Base-by-base conservation (phyloP, 805 yeast genomes). In the Blastobotrys attinorum region DNA sequence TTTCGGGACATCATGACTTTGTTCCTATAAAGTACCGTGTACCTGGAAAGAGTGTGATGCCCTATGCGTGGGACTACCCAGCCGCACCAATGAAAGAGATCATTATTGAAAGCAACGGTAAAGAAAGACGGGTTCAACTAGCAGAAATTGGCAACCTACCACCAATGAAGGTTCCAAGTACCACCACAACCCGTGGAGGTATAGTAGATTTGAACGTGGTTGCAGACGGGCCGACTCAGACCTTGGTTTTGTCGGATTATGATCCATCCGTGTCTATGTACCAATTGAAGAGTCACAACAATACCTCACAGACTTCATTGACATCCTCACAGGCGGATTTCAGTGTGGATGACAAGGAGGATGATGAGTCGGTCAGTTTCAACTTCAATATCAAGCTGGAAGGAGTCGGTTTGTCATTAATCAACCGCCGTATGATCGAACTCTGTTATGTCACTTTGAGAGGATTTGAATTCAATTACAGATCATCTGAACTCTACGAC, bases 11-110 rank as follows among this genome's bases (percentile, higher is more conserved):
- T 39, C 67, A 70, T 2, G 72, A 73, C 10, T 89, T 82, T 63
- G 79, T 77, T 49, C 96, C 97, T 0, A 71, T 87, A 8, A 78
- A 72, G 55, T 92, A 90, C 60, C 74, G 77, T 37, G 72, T 94
- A 10, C 97, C 97, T 0, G 79, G 95, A 1, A 78, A 77, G 56
- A 84, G 96, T 63, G 95, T 87, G 2, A 92, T 92, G 97, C 96
- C 97, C 0, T 92, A 92, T 61, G 86, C 98, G 0, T 92, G 96
- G 89, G 98, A 92, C 60, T 92, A 76, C 63, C 98, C 98, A 1
- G 87, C 94, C 42, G 97, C 96, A 0, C 66, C 76, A 7, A 74
- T 81, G 37, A 89, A 88, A 60, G 96, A 89, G 56, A 64, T 92
- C 25, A 72, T 87, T 3, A 62, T 92, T 27, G 70, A 88, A 46